Base-by-base conservation (phyloP, 148 eudicot genomes). In the Dianthus caryophyllus region DNA sequence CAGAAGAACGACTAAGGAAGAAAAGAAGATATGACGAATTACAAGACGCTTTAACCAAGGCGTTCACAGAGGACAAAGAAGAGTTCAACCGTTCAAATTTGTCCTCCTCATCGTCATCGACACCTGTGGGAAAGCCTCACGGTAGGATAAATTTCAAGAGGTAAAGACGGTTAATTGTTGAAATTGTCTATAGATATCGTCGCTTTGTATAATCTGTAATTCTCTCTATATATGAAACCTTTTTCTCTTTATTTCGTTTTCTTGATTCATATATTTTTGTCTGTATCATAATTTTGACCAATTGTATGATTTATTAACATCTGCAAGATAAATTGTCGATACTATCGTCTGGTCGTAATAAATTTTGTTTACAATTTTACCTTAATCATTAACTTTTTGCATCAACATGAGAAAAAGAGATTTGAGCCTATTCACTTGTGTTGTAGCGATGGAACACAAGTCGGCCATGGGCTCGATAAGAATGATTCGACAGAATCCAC, bases 31-130 rank as follows among this genome's bases (percentile, higher is more conserved):
- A 75, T 29, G 66, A 69, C 64, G 90, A 91, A 73, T 71, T 91
- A 30, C 84, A 88, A 85, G 90, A 86, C 24, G 70, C 79, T 65
- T 68, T 91, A 20, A 68, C 36, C 16, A 79, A 83, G 66, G 97
- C 96, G 22, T 91, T 80, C 57, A 72, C 75, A 0, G 84, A 88
- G 81, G 97, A 91, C 57, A 79, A 86, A 77, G 80, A 81, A 77
- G 93, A 81, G 56, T 69, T 70, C 22, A 73, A 75, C 24, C 79
- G 64, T 61, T 76, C 80, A 64, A 76, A 64, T 11, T 25, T 76
- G 43, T 77, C 85, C 6, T 82, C 88, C n/a, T 82, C 88, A 2
- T 85, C 96, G 1, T 87, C 96, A 9, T 73, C 89, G 1, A 73
- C 88, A 29, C 81, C 88, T 22, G 61, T 68, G 17, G 66, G 61